Evolutionary conservation across 768 basidiomycete genomes (phyloP), one percentile per base, ranked within the genome.

Genomic region (Mycena olivaceomarginata): DNA sequence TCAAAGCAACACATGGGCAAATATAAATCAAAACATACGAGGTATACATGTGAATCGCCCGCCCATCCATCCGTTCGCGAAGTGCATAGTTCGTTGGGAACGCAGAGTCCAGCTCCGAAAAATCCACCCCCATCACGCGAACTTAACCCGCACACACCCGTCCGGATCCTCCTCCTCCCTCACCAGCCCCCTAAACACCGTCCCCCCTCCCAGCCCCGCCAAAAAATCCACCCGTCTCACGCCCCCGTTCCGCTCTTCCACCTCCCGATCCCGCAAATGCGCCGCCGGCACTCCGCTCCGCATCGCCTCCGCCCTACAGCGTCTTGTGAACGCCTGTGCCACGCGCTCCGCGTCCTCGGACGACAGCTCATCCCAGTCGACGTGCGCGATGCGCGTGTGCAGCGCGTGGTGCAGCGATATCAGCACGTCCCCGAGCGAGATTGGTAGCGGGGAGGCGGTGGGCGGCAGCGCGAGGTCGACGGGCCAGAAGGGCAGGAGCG

Each of bases 181-280:
- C 46, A 84, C 75, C 74, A 89, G 75, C 22, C 88, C 88, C 67
- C 80, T 84, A 81, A 89, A 89, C 62, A 83, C 66, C 75, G 82
- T 84, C 78, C 72, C 82, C 72, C 82, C 0, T 85, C 86, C 60
- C 75, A 67, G 31, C 31, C 31, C 31, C 31, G 31, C 31, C 41
- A 89, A 59, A 57, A 87, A 89, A 78, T 89, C 88, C 25, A 89
- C 79, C 8, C 85, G 80, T 59, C 85, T 87, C 57, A 89, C 88
- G 1, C 88, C 88, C 60, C 82, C 82, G 46, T 81, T 84, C 39
- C 85, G 83, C 74, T 86, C 86, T 56, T 82, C 77, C 60, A 84
- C 76, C 25, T 84, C 84, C 4, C 76, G 77, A 0, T 82, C 83
- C 11, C 67, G 13, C 85, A 83, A 18, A 70, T 84, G 31, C 81